phyloP scores from a whole-genome alignment of 2,329 filamentous ascomycete species.

The Hymenotorrendiella dingleyae region DNA sequence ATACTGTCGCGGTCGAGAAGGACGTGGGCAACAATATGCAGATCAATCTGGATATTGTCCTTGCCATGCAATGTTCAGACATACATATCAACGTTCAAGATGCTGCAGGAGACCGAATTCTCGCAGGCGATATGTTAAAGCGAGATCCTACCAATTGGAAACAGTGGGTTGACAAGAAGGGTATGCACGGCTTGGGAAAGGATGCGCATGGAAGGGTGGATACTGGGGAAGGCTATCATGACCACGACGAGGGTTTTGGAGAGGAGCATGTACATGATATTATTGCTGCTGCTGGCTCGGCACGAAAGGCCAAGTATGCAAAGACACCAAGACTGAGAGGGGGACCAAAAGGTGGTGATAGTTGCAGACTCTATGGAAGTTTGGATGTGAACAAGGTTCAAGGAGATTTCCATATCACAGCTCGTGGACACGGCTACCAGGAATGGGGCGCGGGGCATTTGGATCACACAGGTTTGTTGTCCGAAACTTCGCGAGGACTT shows the following conservation, averaged over 20 bases:
- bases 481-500: background rate
- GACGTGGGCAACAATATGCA: slow-evolving; percentile 81
- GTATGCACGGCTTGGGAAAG: slow-evolving; percentile 54
- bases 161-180: slow-evolving; percentile 71
- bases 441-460: slow-evolving; percentile 68
- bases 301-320: slow-evolving; percentile 58
- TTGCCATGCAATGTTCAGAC: slow-evolving; percentile 80
- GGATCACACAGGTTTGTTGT: slow-evolving; percentile 66
- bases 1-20: slow-evolving; percentile 92
- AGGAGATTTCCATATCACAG: slow-evolving; percentile 97
- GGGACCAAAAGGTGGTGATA: slow-evolving; percentile 45
- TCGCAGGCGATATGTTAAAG: slow-evolving; percentile 68
- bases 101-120: slow-evolving; percentile 83
- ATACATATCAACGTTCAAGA: slow-evolving; percentile 98
- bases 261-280: slow-evolving; percentile 93
- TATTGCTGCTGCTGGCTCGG: slow-evolving; percentile 55
- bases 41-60: slow-evolving; percentile 91
- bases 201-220: slow-evolving; percentile 49
- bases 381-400: slow-evolving; percentile 94
- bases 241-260: slow-evolving; percentile 60
- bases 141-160: slow-evolving; percentile 75
- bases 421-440: slow-evolving; percentile 88
- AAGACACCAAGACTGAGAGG: slow-evolving; percentile 64
- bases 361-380: slow-evolving; percentile 84
- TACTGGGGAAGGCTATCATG: slow-evolving; percentile 53